Conservation (phyloP, 1,284 basidiomycete genomes). For the Calocybe gambosa region DNA sequence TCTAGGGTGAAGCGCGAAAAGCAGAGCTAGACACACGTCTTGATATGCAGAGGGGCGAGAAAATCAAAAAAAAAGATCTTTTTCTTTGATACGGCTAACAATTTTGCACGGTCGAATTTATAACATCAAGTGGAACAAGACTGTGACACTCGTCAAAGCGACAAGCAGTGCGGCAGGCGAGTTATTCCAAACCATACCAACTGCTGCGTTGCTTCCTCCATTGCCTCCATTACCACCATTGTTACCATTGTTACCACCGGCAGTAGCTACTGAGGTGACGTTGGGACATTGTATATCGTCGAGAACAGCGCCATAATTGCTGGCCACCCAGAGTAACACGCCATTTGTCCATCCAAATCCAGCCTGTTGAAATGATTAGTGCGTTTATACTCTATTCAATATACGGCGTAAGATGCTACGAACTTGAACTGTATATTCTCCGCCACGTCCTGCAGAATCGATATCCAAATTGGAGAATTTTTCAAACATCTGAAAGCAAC, state of each 20-base stretch:
- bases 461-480: slow-evolving; percentile 77
- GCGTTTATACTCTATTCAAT: background rate
- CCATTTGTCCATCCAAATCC: slow-evolving; percentile 94
- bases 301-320: slow-evolving; percentile 62
- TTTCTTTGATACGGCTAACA: no score
- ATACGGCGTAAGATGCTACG: slow-evolving; percentile 14
- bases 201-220: slow-evolving; percentile 2
- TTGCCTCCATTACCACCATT: background rate
- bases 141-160: background rate
- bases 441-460: slow-evolving; percentile 79
- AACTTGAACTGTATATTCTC: slow-evolving; percentile 79
- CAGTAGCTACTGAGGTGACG: slow-evolving; percentile 25
- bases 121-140: background rate
- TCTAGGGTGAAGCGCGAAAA: no score
- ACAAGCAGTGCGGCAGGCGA: slow-evolving; percentile 1
- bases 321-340: slow-evolving; percentile 71
- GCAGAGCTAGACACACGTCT: no score
- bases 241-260: background rate
- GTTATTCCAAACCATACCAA: slow-evolving; percentile 1
- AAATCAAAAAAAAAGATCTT: no score
- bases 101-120: no score
- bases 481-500: slow-evolving; percentile 74
- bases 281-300: slow-evolving; percentile 62
- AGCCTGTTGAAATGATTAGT: slow-evolving; percentile 30
- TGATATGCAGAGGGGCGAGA: no score